These are phyloP conservation scores for Botrytis hyacinthi DNA, from an alignment of 2,329 filamentous ascomycete species.

Conservation along the genomic window DNA sequence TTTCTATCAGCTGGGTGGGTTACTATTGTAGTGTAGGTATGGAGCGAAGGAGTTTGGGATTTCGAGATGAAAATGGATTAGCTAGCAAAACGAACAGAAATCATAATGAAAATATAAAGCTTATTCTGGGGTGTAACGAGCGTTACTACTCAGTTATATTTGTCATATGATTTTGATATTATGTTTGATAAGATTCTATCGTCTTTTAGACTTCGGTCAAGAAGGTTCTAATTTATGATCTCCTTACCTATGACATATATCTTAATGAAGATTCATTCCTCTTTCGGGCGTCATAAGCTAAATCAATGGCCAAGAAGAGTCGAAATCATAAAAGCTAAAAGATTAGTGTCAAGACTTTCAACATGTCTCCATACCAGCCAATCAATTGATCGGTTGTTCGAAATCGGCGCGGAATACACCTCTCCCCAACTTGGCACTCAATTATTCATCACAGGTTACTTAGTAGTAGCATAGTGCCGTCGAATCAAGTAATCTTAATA, in stretches of 20 bases:
- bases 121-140: neutral
- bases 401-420: neutral
- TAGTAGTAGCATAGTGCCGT: neutral
- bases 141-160: neutral
- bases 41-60: conserved; percentile 15
- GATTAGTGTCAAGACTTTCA: neutral
- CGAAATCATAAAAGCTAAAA: neutral
- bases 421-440: neutral
- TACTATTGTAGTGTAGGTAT: conserved; percentile 1
- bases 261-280: neutral
- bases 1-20: neutral
- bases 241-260: neutral
- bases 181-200: neutral
- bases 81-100: neutral
- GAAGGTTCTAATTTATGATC: neutral
- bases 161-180: neutral
- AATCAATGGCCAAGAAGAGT: too few relatives aligned
- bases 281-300: neutral
- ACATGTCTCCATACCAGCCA: neutral
- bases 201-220: neutral
- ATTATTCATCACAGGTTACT: neutral
- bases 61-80: neutral
- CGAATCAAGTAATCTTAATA: too few relatives aligned
- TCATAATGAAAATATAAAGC: neutral
- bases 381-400: neutral